Base-by-base conservation (phyloP, 257 asterid genomes). In the Misopates orontium region DNA sequence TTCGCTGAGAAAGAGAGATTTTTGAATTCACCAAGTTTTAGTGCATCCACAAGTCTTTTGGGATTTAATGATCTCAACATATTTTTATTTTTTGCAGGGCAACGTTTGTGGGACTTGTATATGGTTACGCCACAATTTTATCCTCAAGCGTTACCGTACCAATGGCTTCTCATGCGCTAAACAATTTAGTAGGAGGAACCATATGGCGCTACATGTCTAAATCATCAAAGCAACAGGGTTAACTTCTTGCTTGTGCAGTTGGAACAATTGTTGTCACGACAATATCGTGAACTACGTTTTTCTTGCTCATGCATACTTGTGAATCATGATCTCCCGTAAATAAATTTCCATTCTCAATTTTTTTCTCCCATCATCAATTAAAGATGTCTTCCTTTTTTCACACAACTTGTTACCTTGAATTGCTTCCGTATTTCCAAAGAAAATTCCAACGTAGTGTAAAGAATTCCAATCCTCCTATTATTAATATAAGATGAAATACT, bases 151-250 rank as follows among this genome's bases (percentile, higher is more conserved):
- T 86, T 9, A 8, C 49, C 5, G 97, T 89, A 53, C 83, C 97
- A 56, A 85, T 93, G 95, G 92, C 95, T 72, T 79, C 97, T 44
- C 99, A 90, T 77, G 85, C 97, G 1, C 60, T 93, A 50, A 93
- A 90, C 85, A 93, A 90, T 72, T 77, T 93, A 40, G 63, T 79
- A 4, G 97, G 94, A 62, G 94, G 90, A 58, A 44, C 86, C 81
- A 70, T 82, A 17, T 86, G 96, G 96, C 87, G 86, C 31, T 75
- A 71, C 84, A 76, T 83, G 0, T 76, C 90, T 31, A 67, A 70
- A 63, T 75, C 88, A 28, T 64, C 85, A 1, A 78, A 80, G 65
- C 70, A 56, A 73, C 58, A 61, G 16, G 54, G 69, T 50, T 60
- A 17, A 67, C n/a, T n/a, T n/a, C n/a, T n/a, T n/a, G n/a, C n/a